Conservation (phyloP, 2,329 filamentous ascomycete species). For the Aschersonia sp. region DNA sequence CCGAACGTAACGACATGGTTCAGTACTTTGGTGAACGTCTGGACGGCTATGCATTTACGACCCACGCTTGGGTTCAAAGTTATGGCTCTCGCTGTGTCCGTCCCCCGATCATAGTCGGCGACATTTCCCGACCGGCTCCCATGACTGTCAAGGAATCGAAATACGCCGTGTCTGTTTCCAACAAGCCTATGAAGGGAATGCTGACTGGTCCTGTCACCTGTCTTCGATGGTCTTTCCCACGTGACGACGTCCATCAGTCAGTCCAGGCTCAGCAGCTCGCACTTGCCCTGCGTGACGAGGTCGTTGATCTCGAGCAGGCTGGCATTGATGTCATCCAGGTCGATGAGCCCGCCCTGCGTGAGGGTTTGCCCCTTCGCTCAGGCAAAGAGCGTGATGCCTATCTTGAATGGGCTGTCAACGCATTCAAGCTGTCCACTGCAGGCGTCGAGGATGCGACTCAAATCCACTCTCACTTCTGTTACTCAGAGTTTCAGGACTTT, state of each 20-base stretch:
- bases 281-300: slow-evolving; percentile 95
- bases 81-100: slow-evolving; percentile 98
- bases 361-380: slow-evolving; percentile 91
- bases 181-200: slow-evolving; percentile 99
- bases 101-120: slow-evolving; percentile 95
- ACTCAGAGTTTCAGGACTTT: slow-evolving; percentile 99
- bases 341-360: slow-evolving; percentile 96
- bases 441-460: slow-evolving; percentile 92
- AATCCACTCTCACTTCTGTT: slow-evolving; percentile 99
- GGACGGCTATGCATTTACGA: slow-evolving; percentile 96
- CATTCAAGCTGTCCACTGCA: slow-evolving; percentile 89
- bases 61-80: slow-evolving; percentile 95
- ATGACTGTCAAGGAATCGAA: slow-evolving; percentile 99
- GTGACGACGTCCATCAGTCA: slow-evolving; percentile 98
- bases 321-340: slow-evolving; percentile 98
- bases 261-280: slow-evolving; percentile 98
- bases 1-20: slow-evolving; percentile 99
- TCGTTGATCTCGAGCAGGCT: slow-evolving; percentile 92
- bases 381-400: slow-evolving; percentile 94
- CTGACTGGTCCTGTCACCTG: slow-evolving; percentile 98
- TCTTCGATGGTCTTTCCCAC: slow-evolving; percentile 98
- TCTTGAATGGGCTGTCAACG: slow-evolving; percentile 92
- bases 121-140: slow-evolving; percentile 88
- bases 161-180: slow-evolving; percentile 89
- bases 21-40: slow-evolving; percentile 99